Evolutionary conservation across 2,329 filamentous ascomycete genomes (phyloP).

Genomic region (Cyanodermella asteris): DNA sequence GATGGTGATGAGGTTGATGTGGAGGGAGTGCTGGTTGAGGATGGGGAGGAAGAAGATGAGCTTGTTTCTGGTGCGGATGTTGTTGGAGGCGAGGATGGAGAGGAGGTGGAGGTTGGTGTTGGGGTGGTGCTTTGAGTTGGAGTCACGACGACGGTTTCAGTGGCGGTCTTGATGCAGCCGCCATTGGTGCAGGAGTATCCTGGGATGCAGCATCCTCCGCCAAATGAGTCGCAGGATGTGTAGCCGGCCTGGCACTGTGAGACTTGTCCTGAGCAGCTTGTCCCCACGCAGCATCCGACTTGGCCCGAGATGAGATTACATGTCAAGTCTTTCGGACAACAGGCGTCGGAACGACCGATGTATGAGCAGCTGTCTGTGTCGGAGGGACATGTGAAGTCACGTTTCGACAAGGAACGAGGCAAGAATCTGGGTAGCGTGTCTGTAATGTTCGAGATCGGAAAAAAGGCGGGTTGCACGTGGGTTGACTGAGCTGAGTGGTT

Average conservation of each 20-base stretch:
- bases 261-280: slow-evolving; percentile 29
- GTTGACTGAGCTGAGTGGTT: slow-evolving; percentile 3
- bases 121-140: slow-evolving; percentile 16
- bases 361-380: slow-evolving; percentile 31
- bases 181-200: slow-evolving; percentile 34
- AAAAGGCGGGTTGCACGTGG: too few species aligned
- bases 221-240: slow-evolving; percentile 29
- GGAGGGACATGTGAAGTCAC: slow-evolving; percentile 35
- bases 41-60: slow-evolving; percentile 6
- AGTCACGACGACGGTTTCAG: slow-evolving; percentile 10
- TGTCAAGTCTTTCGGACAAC: slow-evolving; percentile 29
- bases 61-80: slow-evolving; percentile 18
- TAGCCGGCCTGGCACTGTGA: slow-evolving; percentile 30
- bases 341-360: slow-evolving; percentile 35
- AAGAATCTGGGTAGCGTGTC: neutral
- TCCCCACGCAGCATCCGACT: slow-evolving; percentile 37
- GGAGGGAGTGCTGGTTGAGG: slow-evolving; percentile 11
- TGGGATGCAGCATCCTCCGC: slow-evolving; percentile 40
- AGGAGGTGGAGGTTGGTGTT: slow-evolving; percentile 9
- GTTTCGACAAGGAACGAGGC: slow-evolving; percentile 14
- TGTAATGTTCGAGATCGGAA: neutral
- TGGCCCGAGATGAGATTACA: slow-evolving; percentile 33
- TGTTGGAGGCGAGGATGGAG: slow-evolving; percentile 17
- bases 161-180: slow-evolving; percentile 23
- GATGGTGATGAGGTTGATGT: slow-evolving; percentile 17